Evolutionary conservation across 1,139 yeast genomes (phyloP).

Genomic region (Suzukiozyma palmioleophila): DNA sequence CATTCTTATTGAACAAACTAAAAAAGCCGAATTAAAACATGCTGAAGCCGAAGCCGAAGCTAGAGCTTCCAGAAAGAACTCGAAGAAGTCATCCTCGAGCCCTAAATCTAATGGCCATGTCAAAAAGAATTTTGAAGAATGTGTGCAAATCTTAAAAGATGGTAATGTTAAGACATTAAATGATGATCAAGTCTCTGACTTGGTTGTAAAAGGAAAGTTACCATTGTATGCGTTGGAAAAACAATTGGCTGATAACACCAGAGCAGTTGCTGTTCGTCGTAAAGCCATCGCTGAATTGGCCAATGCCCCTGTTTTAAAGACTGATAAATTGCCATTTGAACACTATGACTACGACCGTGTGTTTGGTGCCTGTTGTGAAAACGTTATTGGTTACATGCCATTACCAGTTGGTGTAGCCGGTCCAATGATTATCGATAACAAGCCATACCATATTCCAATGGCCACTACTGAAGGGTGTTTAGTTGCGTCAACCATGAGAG

Average conservation of each 20-base stretch:
- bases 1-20: slow-evolving; percentile 34
- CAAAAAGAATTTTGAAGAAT: slow-evolving; percentile 46
- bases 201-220: slow-evolving; percentile 72
- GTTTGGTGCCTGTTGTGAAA: slow-evolving; percentile 98
- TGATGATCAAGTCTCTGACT: slow-evolving; percentile 68
- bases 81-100: neutral
- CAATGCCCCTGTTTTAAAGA: slow-evolving; percentile 72
- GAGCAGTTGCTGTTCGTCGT: slow-evolving; percentile 93
- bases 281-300: slow-evolving; percentile 82
- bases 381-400: slow-evolving; percentile 95
- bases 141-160: slow-evolving; percentile 57
- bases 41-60: slow-evolving; percentile 8
- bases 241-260: slow-evolving; percentile 76
- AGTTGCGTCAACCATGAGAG: slow-evolving; percentile 98
- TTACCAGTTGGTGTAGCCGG: slow-evolving; percentile 98
- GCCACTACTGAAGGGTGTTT: slow-evolving; percentile 99
- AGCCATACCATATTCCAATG: slow-evolving; percentile 89
- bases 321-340: slow-evolving; percentile 69
- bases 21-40: slow-evolving; percentile 5
- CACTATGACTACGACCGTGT: slow-evolving; percentile 93
- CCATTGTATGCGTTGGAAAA: slow-evolving; percentile 94
- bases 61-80: slow-evolving; percentile 7
- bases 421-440: slow-evolving; percentile 85
- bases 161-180: slow-evolving; percentile 66
- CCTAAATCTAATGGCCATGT: slow-evolving; percentile 9